Conservation (phyloP, 176 grass and related monocot species). For the Areca catechu region DNA sequence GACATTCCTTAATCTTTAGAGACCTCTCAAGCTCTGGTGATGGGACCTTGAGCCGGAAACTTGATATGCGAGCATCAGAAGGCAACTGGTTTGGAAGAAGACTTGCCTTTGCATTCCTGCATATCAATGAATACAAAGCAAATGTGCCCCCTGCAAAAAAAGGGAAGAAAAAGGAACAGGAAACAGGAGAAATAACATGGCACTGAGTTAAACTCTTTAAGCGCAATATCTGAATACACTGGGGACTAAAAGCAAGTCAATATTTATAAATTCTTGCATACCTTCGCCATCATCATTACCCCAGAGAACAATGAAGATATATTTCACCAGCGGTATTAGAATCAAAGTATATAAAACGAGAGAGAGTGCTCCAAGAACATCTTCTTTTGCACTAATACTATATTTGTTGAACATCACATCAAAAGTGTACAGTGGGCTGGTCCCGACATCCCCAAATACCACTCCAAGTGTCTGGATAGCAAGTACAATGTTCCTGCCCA, state of each 20-base stretch:
- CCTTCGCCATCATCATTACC: constrained; percentile 97
- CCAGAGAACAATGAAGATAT: constrained; percentile 80
- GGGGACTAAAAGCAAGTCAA: too few relatives aligned
- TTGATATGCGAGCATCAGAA: constrained; percentile 87
- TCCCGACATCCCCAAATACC: constrained; percentile 96
- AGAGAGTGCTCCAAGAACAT: constrained; percentile 94
- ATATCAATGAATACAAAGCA: constrained; percentile 97
- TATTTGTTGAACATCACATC: constrained; percentile 99
- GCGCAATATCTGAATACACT: too few relatives aligned
- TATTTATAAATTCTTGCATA: constrained; percentile 20
- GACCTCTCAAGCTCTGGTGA: constrained; percentile 93
- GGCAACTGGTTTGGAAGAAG: constrained; percentile 84
- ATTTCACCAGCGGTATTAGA: constrained; percentile 89
- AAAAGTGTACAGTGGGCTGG: constrained; percentile 92
- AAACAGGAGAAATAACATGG: neutral
- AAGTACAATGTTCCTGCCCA: constrained; percentile 68
- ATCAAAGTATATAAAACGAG: constrained; percentile 96
- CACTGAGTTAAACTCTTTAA: too few relatives aligned
- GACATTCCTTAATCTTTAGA: constrained; percentile 78
- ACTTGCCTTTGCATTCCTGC: constrained; percentile 85
- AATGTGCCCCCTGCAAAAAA: constrained; percentile 82
- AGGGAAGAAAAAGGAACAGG: neutral
- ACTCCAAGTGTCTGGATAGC: constrained; percentile 92
- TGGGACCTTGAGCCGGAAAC: constrained; percentile 88
- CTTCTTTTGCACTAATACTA: constrained; percentile 61